Evolutionary conservation across 2,329 filamentous ascomycete species (phyloP).

Genomic region (Didymella exigua): DNA sequence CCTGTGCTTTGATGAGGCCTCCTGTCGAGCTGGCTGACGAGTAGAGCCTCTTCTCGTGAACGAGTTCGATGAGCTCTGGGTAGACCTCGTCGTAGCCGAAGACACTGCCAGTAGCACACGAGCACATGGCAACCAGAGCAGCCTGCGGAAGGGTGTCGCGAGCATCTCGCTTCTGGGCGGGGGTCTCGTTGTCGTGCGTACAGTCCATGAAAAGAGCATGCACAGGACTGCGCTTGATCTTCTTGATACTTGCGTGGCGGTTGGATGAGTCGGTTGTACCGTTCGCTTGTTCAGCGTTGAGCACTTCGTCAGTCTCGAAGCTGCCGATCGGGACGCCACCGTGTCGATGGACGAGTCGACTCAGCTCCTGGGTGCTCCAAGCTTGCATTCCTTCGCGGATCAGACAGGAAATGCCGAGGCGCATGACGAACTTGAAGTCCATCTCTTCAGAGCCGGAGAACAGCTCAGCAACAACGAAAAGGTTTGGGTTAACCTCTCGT

Average conservation of each 20-base stretch:
- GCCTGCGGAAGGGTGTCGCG: slow-evolving; percentile 93
- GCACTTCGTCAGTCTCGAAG: slow-evolving; percentile 90
- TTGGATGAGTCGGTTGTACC: slow-evolving; percentile 22
- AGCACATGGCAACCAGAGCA: slow-evolving; percentile 93
- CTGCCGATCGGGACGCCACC: slow-evolving; percentile 94
- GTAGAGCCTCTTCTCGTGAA: slow-evolving; percentile 85
- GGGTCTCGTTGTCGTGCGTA: slow-evolving; percentile 97
- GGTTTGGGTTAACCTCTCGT: slow-evolving; percentile 81
- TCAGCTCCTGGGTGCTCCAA: slow-evolving; percentile 93
- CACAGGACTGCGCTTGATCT: slow-evolving; percentile 84
- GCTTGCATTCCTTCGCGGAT: slow-evolving; percentile 99
- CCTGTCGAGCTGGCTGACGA: slow-evolving; percentile 73
- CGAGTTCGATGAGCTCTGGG: slow-evolving; percentile 88
- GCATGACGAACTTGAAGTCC: slow-evolving; percentile 94
- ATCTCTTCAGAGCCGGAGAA: slow-evolving; percentile 96
- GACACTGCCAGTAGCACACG: slow-evolving; percentile 91
- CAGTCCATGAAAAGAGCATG: slow-evolving; percentile 99
- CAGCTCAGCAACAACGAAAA: slow-evolving; percentile 92
- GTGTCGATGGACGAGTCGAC: slow-evolving; percentile 89
- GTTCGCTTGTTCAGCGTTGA: slow-evolving; percentile 60
- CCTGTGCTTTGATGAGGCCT: slow-evolving; percentile 64
- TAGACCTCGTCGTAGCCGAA: slow-evolving; percentile 99
- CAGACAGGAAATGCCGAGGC: slow-evolving; percentile 85
- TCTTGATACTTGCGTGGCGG: slow-evolving; percentile 70
- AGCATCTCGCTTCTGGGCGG: slow-evolving; percentile 92